Conservation (phyloP, 305 asterid species). For the Fraxinus dipetala region DNA sequence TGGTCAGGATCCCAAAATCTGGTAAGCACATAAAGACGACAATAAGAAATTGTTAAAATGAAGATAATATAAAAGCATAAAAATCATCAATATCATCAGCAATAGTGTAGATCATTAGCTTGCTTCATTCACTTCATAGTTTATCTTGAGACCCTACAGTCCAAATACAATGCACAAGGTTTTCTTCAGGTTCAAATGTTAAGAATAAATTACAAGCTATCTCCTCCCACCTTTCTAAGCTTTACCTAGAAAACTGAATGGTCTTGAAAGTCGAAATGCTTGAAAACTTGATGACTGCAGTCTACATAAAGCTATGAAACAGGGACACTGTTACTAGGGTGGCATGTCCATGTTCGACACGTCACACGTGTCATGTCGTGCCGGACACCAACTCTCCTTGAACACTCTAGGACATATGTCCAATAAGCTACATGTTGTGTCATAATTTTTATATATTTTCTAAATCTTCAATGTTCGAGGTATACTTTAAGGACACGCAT, state of each 20-base stretch:
- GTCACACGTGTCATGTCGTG: background rate
- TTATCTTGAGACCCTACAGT: background rate
- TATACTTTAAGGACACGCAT: background rate
- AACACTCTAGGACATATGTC: background rate
- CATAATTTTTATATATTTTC: background rate
- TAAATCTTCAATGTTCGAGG: background rate
- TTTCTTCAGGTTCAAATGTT: background rate
- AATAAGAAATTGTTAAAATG: background rate
- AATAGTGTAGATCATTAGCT: background rate
- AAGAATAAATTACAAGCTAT: background rate
- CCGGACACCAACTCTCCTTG: background rate
- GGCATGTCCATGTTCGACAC: background rate
- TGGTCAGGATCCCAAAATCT: constrained; percentile 68
- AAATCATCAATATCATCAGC: background rate
- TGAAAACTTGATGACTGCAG: background rate
- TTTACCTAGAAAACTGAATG: background rate
- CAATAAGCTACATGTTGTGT: background rate
- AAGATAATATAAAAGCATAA: background rate
- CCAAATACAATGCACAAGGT: background rate
- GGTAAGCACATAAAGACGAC: constrained; percentile 40
- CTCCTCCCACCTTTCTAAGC: background rate
- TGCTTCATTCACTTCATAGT: background rate
- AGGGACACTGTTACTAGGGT: background rate
- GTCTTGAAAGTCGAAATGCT: background rate
- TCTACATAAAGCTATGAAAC: background rate